Evolutionary conservation across 768 basidiomycete genomes (phyloP).

Genomic region (Boletus reticulatus): DNA sequence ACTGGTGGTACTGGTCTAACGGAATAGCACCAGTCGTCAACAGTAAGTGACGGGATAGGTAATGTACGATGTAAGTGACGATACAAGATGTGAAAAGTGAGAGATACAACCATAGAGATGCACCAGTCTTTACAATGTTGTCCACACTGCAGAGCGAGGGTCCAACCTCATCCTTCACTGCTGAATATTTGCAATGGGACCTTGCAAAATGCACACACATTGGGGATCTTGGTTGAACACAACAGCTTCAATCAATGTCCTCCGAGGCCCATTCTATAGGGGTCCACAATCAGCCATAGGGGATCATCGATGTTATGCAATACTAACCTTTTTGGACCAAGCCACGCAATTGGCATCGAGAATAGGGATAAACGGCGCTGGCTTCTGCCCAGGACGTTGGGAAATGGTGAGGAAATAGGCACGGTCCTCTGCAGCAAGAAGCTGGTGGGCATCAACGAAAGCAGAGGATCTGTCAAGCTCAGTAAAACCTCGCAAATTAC

Average conservation of each 20-base stretch:
- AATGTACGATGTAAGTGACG: too few relatives aligned
- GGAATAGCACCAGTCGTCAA: too few relatives aligned
- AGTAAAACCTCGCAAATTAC: constrained; percentile 79
- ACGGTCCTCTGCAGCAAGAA: constrained; percentile 90
- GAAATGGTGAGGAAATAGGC: constrained; percentile 95
- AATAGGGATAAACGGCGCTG: constrained; percentile 96
- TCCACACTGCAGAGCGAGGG: too few relatives aligned
- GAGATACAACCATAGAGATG: too few relatives aligned
- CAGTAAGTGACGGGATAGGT: too few relatives aligned
- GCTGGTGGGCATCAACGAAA: constrained; percentile 73
- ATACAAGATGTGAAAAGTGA: too few relatives aligned
- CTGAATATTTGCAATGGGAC: constrained; percentile 90
- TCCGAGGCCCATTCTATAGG: constrained; percentile 89
- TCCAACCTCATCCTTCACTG: constrained; percentile 89
- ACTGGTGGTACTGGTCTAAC: too few relatives aligned
- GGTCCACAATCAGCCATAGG: constrained; percentile 9
- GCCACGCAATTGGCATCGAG: constrained; percentile 92
- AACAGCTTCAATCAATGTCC: constrained; percentile 98
- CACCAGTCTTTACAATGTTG: too few relatives aligned
- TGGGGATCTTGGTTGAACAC: constrained; percentile 98
- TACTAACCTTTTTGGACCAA: constrained; percentile 97
- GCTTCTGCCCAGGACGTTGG: constrained; percentile 96
- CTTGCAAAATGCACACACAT: constrained; percentile 96
- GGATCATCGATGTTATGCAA: neutral
- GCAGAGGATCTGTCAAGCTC: constrained; percentile 78